A percentile compares a stretch with the other conserved stretches of the same genome.
phyloP scores from a whole-genome alignment of 2,329 filamentous ascomycete species.

The Metarhizium sp. region DNA sequence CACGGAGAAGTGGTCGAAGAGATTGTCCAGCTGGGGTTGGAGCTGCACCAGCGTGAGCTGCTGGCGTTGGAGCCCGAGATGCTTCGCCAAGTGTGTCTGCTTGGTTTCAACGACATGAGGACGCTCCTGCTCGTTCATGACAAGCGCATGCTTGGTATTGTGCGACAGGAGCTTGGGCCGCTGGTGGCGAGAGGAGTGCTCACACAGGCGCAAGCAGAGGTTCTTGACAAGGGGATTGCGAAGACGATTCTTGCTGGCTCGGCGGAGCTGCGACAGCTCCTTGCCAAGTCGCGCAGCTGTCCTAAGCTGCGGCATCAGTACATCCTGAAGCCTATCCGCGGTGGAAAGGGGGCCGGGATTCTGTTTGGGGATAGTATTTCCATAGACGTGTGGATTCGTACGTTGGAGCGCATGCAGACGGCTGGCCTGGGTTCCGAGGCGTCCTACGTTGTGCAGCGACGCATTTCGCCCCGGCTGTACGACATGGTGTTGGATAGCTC shows the following conservation, averaged over 20 bases:
- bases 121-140: conserved; percentile 31
- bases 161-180: conserved; percentile 22
- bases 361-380: conserved; percentile 27
- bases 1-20: conserved; percentile 19
- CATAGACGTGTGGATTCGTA: conserved; percentile 18
- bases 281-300: conserved; percentile 3
- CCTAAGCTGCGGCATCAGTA: conserved; percentile 16
- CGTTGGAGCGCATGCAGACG: conserved; percentile 11
- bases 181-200: conserved; percentile 18
- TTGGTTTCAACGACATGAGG: conserved; percentile 31
- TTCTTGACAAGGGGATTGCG: conserved; percentile 18
- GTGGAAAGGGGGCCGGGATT: conserved; percentile 30
- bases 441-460: conserved; percentile 20
- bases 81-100: conserved; percentile 23
- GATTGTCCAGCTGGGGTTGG: conserved; percentile 27
- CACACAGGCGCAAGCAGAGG: conserved; percentile 15
- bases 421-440: conserved; percentile 3
- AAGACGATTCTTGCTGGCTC: conserved; percentile 26
- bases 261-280: conserved; percentile 13
- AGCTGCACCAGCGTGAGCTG: conserved; percentile 30
- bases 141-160: conserved; percentile 31
- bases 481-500: conserved; percentile 20
- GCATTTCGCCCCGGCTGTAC: conserved; percentile 20
- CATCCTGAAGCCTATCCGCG: conserved; percentile 28
- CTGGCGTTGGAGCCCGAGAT: conserved; percentile 20